These are phyloP conservation scores for Aspergillus quadricinctus DNA, from an alignment of 2,329 filamentous ascomycete genomes.

Conservation along the genomic window DNA sequence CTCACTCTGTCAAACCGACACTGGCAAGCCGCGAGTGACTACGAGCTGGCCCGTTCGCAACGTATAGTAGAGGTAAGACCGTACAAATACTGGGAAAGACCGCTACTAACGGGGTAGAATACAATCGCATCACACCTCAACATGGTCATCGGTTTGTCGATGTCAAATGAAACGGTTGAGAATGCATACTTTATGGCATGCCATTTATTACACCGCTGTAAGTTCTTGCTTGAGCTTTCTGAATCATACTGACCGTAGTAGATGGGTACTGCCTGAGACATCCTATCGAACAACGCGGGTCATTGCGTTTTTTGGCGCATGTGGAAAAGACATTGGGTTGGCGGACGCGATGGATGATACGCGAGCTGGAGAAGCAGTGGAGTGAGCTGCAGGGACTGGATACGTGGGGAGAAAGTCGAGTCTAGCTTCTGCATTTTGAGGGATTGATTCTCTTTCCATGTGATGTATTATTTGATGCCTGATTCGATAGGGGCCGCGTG, in stretches of 20 bases:
- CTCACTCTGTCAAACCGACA: conserved; percentile 25
- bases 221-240: conserved; percentile 3
- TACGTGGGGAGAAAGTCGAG: conserved; percentile 1
- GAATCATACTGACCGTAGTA: conserved; percentile 8
- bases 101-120: conserved; percentile 13
- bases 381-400: conserved; percentile 20
- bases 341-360: conserved; percentile 29
- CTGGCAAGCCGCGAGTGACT: conserved; percentile 20
- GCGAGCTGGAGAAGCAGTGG: conserved; percentile 27
- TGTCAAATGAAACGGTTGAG: conserved; percentile 31
- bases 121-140: conserved; percentile 26
- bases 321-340: conserved; percentile 28
- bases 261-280: conserved; percentile 31
- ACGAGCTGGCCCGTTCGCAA: conserved; percentile 21
- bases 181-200: conserved; percentile 33
- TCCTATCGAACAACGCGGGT: conserved; percentile 23
- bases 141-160: conserved; percentile 28
- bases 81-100: not conserved
- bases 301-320: conserved; percentile 22
- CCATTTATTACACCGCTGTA: conserved; percentile 31
- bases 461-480: not conserved
- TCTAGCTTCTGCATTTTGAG: too few species aligned
- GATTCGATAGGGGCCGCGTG: not conserved
- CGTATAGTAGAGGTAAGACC: conserved; percentile 25
- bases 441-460: too few species aligned